Conservation (phyloP, 768 basidiomycete genomes). For the Naganishia randhawae region DNA sequence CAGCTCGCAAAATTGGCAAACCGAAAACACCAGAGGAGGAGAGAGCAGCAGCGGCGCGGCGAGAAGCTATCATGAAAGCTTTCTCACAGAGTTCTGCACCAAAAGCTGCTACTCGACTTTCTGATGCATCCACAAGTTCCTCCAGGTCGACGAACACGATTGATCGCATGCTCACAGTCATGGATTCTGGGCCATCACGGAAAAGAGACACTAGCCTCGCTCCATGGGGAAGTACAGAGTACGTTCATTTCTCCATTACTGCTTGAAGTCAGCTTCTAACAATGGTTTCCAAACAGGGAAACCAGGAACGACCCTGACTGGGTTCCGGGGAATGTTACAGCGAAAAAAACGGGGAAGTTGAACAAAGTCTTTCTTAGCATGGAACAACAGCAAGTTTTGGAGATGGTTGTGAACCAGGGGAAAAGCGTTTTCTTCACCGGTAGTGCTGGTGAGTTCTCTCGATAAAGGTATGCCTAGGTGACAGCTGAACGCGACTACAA, state of each 20-base stretch:
- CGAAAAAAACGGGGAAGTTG: conserved; percentile 12
- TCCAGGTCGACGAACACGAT: conserved; percentile 6
- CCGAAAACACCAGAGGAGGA: conserved; percentile 18
- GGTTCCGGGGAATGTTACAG: conserved; percentile 1
- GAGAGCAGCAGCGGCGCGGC: conserved; percentile 16
- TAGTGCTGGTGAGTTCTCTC: conserved; percentile 70
- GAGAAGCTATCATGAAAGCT: conserved; percentile 22
- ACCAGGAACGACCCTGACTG: conserved; percentile 2
- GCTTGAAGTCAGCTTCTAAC: background rate
- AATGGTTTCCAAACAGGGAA: background rate
- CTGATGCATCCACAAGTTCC: conserved; percentile 14
- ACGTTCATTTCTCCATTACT: background rate
- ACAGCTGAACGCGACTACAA: background rate
- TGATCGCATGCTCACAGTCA: conserved; percentile 13
- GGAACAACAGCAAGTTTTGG: conserved; percentile 80
- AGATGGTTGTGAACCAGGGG: conserved; percentile 64
- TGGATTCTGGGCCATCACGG: conserved; percentile 17
- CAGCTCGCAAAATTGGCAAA: conserved; percentile 12
- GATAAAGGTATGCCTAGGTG: too few species aligned
- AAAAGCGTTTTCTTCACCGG: conserved; percentile 92
- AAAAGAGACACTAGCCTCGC: conserved; percentile 18
- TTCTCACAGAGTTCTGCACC: background rate
- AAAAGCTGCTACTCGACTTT: background rate
- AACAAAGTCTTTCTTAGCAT: conserved; percentile 64
- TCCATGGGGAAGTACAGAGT: conserved; percentile 12